Conservation (phyloP, 495 filamentous ascomycete species). For the Xylaria curta region DNA sequence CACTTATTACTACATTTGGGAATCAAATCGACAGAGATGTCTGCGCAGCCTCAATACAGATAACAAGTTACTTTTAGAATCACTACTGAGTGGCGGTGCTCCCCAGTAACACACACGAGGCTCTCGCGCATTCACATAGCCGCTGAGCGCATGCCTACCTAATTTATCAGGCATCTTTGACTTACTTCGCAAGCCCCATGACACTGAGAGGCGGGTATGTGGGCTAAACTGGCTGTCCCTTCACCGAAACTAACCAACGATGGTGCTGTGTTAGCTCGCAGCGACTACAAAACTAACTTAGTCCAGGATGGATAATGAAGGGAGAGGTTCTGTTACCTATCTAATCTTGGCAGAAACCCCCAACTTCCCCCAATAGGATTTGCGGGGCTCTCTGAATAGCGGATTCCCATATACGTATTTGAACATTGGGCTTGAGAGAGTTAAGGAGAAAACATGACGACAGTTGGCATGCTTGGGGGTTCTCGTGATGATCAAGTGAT, state of each 20-base stretch:
- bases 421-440: neutral
- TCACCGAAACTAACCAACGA: constrained; percentile 10
- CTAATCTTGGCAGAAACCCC: constrained; percentile 1
- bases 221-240: neutral
- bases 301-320: neutral
- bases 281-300: neutral
- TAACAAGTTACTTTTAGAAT: constrained; percentile 9
- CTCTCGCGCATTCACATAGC: constrained; percentile 23
- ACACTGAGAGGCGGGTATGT: neutral
- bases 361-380: neutral
- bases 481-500: constrained; percentile 4
- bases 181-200: neutral
- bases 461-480: constrained; percentile 1
- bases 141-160: constrained; percentile 10
- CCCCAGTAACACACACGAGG: constrained; percentile 5
- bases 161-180: neutral
- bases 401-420: neutral
- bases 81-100: neutral
- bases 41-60: neutral
- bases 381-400: constrained; percentile 13
- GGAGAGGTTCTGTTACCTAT: neutral
- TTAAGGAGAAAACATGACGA: neutral
- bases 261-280: neutral
- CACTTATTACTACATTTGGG: neutral
- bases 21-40: neutral